These are phyloP conservation scores for Phytophthora hybrid DNA, from an alignment of 352 stramenopile genomes.

Conservation along the genomic window DNA sequence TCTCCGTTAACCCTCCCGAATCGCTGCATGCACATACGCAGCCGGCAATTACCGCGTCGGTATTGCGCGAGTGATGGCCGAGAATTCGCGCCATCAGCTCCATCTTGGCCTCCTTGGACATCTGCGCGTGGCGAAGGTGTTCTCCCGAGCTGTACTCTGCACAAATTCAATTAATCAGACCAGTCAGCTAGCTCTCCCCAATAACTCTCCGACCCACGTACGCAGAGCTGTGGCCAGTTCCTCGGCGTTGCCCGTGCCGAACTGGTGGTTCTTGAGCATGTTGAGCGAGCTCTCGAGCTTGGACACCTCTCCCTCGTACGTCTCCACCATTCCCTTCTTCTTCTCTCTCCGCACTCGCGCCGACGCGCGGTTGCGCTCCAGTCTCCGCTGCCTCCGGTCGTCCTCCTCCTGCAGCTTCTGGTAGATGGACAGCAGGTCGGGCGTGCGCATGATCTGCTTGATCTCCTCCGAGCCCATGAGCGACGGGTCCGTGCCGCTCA, in stretches of 20 bases:
- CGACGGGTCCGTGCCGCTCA: slow-evolving; percentile 81
- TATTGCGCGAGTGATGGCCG: slow-evolving; percentile 79
- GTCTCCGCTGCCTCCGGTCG: slow-evolving; percentile 72
- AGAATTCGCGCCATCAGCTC: slow-evolving; percentile 83
- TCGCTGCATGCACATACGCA: not conserved
- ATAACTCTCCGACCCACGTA: slow-evolving; percentile 33
- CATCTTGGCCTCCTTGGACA: slow-evolving; percentile 89
- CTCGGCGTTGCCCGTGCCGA: slow-evolving; percentile 65
- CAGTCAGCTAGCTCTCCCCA: not conserved
- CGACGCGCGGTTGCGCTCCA: slow-evolving; percentile 85
- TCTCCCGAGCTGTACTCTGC: slow-evolving; percentile 82
- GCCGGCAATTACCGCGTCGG: slow-evolving; percentile 55
- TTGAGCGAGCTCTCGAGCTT: slow-evolving; percentile 89
- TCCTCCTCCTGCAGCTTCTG: slow-evolving; percentile 91
- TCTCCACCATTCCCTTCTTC: slow-evolving; percentile 91
- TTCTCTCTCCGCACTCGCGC: slow-evolving; percentile 60
- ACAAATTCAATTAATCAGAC: not conserved
- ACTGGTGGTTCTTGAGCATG: slow-evolving; percentile 79
- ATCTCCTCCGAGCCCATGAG: slow-evolving; percentile 83
- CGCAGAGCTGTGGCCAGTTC: slow-evolving; percentile 78
- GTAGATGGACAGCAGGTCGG: slow-evolving; percentile 88
- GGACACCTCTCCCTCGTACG: slow-evolving; percentile 87
- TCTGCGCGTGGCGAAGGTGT: slow-evolving; percentile 79
- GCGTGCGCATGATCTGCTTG: slow-evolving; percentile 89
- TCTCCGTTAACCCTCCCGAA: not conserved